Conservation (phyloP, 805 yeast genomes). For the Tetrapisispora fleetii region DNA sequence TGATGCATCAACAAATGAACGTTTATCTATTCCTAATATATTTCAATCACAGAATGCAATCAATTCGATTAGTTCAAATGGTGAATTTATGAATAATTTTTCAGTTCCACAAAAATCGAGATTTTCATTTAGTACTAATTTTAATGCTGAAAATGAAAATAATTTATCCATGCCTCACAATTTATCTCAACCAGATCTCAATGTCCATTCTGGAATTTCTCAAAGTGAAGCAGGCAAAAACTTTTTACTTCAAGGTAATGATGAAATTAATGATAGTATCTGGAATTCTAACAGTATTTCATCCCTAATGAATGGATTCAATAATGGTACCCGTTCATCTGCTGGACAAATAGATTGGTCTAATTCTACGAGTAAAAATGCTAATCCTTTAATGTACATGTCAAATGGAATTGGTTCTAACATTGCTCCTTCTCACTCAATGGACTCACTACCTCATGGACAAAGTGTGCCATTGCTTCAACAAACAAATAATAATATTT, state of each 20-base stretch:
- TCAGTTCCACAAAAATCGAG: slow-evolving; percentile 41
- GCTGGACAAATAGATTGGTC: slow-evolving; percentile 27
- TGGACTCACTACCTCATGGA: slow-evolving; percentile 3
- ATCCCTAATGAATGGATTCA: slow-evolving; percentile 18
- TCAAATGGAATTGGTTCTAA: neutral
- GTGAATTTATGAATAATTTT: slow-evolving; percentile 14
- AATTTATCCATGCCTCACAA: neutral
- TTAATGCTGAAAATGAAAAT: slow-evolving; percentile 15
- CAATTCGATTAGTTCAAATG: neutral
- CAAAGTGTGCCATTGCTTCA: neutral
- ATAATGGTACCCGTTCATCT: slow-evolving; percentile 20
- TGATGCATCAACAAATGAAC: slow-evolving; percentile 21
- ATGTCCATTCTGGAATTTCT: slow-evolving; percentile 1
- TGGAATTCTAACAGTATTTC: slow-evolving; percentile 28
- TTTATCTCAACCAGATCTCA: neutral
- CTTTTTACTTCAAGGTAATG: slow-evolving; percentile 32
- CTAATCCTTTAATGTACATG: slow-evolving; percentile 11
- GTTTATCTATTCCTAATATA: slow-evolving; percentile 8
- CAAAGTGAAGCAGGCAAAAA: slow-evolving; percentile 33
- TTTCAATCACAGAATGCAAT: neutral
- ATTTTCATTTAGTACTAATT: slow-evolving; percentile 56
- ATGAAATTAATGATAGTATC: slow-evolving; percentile 28
- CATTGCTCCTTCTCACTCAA: slow-evolving; percentile 2
- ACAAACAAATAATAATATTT: neutral
- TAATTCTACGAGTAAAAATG: slow-evolving; percentile 9